Percentiles rank a stretch among this genome's conserved stretches.
phyloP scores from a whole-genome alignment of 208 protist species.

The Trypanosoma melophagium region DNA sequence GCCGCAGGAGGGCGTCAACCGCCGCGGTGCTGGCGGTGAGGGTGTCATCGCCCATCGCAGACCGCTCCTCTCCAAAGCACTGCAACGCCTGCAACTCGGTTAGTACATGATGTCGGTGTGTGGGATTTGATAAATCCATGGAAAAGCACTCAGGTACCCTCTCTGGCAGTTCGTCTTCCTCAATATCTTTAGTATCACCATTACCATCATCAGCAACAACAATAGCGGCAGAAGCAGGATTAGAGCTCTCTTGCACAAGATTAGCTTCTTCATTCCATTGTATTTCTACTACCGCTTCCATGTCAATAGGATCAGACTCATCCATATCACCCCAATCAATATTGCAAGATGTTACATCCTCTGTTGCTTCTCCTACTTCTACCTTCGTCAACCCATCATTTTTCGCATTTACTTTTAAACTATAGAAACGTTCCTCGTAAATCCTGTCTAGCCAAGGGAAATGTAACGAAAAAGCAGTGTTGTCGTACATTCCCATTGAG shows the following conservation, averaged over 20 bases:
- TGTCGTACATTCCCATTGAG: conserved; percentile 34
- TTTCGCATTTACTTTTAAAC: neutral
- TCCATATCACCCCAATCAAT: conserved; percentile 72
- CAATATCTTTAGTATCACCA: conserved; percentile 13
- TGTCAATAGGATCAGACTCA: conserved; percentile 4
- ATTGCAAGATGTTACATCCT: conserved; percentile 22
- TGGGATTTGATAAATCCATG: conserved; percentile 35
- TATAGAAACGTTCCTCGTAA: conserved; percentile 23
- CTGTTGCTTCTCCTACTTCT: conserved; percentile 1
- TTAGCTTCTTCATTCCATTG: conserved; percentile 16
- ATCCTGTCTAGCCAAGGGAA: conserved; percentile 63
- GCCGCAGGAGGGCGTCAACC: conserved; percentile 15
- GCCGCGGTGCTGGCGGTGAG: conserved; percentile 7
- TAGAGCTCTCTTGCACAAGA: neutral
- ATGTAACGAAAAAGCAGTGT: conserved; percentile 42
- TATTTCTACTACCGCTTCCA: conserved; percentile 22
- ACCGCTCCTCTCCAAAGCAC: conserved; percentile 60
- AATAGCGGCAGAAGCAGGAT: conserved; percentile 1
- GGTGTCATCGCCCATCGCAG: conserved; percentile 23
- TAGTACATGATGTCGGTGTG: conserved; percentile 45
- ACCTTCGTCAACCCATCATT: neutral
- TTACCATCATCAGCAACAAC: conserved; percentile 29
- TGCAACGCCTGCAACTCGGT: conserved; percentile 43
- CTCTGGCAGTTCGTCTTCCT: conserved; percentile 26
- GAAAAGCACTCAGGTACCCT: conserved; percentile 36